phyloP scores from a whole-genome alignment of 805 yeast species.

The Cyberlindnera subsufficiens region DNA sequence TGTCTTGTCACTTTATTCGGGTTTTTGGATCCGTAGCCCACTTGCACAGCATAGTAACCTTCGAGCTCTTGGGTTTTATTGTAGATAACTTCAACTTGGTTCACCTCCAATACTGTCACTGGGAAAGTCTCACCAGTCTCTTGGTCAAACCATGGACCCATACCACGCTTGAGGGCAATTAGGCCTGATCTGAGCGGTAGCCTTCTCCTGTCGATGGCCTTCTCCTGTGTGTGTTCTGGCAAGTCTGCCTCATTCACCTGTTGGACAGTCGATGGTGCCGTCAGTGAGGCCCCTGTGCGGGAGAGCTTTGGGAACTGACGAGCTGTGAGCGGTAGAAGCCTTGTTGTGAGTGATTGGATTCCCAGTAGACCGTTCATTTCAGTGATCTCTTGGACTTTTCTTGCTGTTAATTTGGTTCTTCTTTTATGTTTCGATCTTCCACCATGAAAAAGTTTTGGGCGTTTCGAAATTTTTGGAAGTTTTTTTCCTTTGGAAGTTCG shows the following conservation, averaged over 20 bases:
- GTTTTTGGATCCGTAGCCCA: slow-evolving; percentile 75
- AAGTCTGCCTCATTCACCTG: slow-evolving; percentile 34
- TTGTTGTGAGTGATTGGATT: slow-evolving; percentile 9
- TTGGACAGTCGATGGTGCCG: slow-evolving; percentile 29
- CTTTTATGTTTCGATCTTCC: not conserved
- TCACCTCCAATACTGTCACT: slow-evolving; percentile 83
- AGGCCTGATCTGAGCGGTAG: slow-evolving; percentile 78
- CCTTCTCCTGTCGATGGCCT: slow-evolving; percentile 65
- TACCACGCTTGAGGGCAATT: slow-evolving; percentile 79
- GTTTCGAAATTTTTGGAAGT: too few relatives aligned
- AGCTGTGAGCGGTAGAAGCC: slow-evolving; percentile 5
- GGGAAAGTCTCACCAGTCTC: slow-evolving; percentile 63
- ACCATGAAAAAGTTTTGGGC: too few relatives aligned
- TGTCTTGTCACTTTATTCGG: slow-evolving; percentile 57
- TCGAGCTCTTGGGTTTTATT: slow-evolving; percentile 64
- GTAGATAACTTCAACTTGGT: slow-evolving; percentile 79
- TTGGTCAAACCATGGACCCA: slow-evolving; percentile 77
- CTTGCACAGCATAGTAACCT: slow-evolving; percentile 81
- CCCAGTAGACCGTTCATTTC: slow-evolving; percentile 13
- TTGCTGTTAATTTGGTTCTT: not conserved
- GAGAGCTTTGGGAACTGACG: slow-evolving; percentile 22
- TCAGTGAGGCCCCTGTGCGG: slow-evolving; percentile 30
- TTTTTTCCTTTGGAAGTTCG: too few relatives aligned
- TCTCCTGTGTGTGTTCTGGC: slow-evolving; percentile 61
- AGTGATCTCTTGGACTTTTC: not conserved